These are phyloP conservation scores for Starmerella gropengiesseri DNA, from an alignment of 805 yeast genomes.

Conservation along the genomic window DNA sequence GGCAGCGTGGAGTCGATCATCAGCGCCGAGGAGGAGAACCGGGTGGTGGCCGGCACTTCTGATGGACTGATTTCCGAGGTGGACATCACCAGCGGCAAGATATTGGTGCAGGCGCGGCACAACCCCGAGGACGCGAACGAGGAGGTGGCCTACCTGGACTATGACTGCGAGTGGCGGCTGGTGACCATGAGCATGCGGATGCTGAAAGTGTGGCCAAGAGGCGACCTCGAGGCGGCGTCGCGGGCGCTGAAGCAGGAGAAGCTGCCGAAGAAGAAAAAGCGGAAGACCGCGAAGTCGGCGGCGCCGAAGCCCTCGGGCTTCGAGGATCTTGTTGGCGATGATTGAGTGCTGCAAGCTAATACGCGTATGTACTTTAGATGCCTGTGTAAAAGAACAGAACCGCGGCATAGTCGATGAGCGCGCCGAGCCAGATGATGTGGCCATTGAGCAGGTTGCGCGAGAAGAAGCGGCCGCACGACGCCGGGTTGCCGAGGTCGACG, in stretches of 20 bases:
- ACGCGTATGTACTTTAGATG: background rate
- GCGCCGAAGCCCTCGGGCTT: conserved; percentile 6
- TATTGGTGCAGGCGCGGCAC: conserved; percentile 57
- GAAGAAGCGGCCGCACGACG: conserved; percentile 74
- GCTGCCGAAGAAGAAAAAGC: conserved; percentile 11
- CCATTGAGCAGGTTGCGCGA: conserved; percentile 61
- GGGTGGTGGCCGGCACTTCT: conserved; percentile 45
- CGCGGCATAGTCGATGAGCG: conserved; percentile 31
- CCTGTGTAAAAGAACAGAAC: conserved; percentile 2
- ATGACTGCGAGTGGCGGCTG: conserved; percentile 70
- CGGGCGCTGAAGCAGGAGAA: conserved; percentile 5
- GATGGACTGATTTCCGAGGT: conserved; percentile 63
- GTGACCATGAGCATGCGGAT: conserved; percentile 77
- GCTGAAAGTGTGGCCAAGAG: conserved; percentile 59
- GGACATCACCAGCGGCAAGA: conserved; percentile 51
- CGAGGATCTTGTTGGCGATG: conserved; percentile 13
- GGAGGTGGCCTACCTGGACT: conserved; percentile 65
- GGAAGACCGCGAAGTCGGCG: conserved; percentile 10
- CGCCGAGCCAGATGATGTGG: conserved; percentile 30
- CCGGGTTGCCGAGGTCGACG: conserved; percentile 72
- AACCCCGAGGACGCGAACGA: conserved; percentile 40
- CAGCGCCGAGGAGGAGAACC: conserved; percentile 36
- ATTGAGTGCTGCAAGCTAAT: background rate
- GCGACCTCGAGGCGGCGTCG: conserved; percentile 16
- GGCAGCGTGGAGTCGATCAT: conserved; percentile 63